Evolutionary conservation across 2,329 filamentous ascomycete species (phyloP).

Genomic region (Dendrostoma leiphaemia): DNA sequence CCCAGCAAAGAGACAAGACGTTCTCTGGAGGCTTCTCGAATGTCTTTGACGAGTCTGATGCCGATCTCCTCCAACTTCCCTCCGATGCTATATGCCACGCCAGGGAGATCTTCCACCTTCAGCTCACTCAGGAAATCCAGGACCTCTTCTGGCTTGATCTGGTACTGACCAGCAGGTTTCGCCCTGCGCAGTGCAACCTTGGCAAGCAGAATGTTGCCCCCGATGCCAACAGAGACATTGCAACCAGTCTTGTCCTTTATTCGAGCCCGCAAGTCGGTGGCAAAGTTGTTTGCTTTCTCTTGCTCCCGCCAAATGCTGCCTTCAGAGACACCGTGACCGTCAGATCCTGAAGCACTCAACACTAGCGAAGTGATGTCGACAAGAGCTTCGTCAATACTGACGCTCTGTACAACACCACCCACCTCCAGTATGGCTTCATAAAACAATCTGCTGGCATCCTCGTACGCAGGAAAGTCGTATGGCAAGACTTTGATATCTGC

Average conservation of each 20-base stretch:
- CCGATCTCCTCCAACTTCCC: slow-evolving; percentile 86
- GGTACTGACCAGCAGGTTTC: slow-evolving; percentile 90
- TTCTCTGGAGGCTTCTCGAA: slow-evolving; percentile 75
- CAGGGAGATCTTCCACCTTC: slow-evolving; percentile 78
- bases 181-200: slow-evolving; percentile 88
- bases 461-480: slow-evolving; percentile 93
- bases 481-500: slow-evolving; percentile 85
- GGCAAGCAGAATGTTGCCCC: slow-evolving; percentile 83
- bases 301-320: slow-evolving; percentile 76
- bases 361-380: slow-evolving; percentile 77
- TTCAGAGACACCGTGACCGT: slow-evolving; percentile 64
- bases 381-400: slow-evolving; percentile 94
- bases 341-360: slow-evolving; percentile 61
- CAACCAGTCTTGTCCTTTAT: slow-evolving; percentile 78
- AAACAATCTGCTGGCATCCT: slow-evolving; percentile 84
- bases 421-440: slow-evolving; percentile 80
- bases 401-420: slow-evolving; percentile 86
- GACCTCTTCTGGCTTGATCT: slow-evolving; percentile 78
- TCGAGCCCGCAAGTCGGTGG: slow-evolving; percentile 61
- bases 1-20: slow-evolving; percentile 71
- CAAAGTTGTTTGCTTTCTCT: slow-evolving; percentile 71
- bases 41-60: slow-evolving; percentile 77
- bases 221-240: slow-evolving; percentile 89
- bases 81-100: slow-evolving; percentile 87
- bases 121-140: slow-evolving; percentile 75